Evolutionary conservation across 306 rosid genomes (phyloP).

Genomic region (Gastrolobium villosum): DNA sequence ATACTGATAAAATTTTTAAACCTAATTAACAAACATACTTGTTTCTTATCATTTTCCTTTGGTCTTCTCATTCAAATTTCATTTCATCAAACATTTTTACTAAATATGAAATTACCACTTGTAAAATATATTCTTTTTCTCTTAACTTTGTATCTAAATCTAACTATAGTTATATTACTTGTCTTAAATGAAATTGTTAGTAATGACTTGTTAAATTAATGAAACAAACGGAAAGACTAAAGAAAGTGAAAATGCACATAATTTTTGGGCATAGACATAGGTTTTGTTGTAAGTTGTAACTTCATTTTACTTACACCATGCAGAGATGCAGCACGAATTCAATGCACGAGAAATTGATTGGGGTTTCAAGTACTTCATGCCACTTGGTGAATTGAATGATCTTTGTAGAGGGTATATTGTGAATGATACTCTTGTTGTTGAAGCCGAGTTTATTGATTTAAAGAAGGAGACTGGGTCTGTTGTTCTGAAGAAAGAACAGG

Average conservation of each 20-base stretch:
- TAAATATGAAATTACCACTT: constrained; percentile 43
- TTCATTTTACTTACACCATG: constrained; percentile 45
- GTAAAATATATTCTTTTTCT: not conserved
- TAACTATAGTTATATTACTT: constrained; percentile 15
- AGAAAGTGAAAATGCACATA: constrained; percentile 14
- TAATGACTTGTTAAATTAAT: constrained; percentile 9
- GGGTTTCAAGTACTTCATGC: constrained; percentile 96
- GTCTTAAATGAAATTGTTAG: constrained; percentile 34
- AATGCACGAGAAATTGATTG: constrained; percentile 94
- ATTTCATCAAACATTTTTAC: not conserved
- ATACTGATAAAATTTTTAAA: not conserved
- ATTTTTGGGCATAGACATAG: constrained; percentile 33
- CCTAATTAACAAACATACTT: not conserved
- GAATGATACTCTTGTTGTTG: constrained; percentile 75
- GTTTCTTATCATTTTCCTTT: constrained; percentile 27
- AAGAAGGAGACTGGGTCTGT: constrained; percentile 94
- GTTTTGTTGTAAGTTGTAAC: constrained; percentile 48
- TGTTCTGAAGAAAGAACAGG: constrained; percentile 93
- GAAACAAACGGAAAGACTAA: not conserved
- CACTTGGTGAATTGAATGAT: constrained; percentile 85
- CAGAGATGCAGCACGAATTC: constrained; percentile 95
- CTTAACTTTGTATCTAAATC: constrained; percentile 5
- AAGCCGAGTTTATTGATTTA: constrained; percentile 90
- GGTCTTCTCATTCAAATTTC: constrained; percentile 9
- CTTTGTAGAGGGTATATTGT: constrained; percentile 82